These are phyloP conservation scores for Allium sativum DNA, from an alignment of 106 monocot genomes.

Conservation along the genomic window DNA sequence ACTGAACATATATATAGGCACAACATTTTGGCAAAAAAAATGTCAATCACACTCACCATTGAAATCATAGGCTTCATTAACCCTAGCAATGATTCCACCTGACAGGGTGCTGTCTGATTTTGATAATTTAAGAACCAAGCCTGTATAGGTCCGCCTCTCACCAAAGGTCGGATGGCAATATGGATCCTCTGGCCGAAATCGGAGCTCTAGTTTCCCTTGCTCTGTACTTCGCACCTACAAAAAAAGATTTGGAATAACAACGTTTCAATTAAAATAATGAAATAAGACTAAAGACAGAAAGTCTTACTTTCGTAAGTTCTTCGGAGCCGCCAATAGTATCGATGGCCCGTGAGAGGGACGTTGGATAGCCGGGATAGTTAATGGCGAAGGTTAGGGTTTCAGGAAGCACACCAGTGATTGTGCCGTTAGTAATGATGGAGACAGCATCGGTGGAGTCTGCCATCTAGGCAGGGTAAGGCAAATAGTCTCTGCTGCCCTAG, in stretches of 20 bases:
- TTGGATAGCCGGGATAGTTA: conserved; percentile 84
- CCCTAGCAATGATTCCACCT: conserved; percentile 53
- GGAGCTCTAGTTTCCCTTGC: conserved; percentile 35
- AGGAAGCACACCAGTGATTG: conserved; percentile 60
- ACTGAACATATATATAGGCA: too few species aligned
- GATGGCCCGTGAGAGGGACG: conserved; percentile 60
- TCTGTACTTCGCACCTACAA: conserved; percentile 31
- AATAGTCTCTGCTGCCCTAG: too few species aligned
- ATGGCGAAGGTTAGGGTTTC: conserved; percentile 45
- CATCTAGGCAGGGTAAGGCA: neutral
- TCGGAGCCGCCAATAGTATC: conserved; percentile 69
- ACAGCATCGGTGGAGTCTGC: conserved; percentile 1
- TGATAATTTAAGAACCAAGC: conserved; percentile 55
- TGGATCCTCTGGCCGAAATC: conserved; percentile 89
- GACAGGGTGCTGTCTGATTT: conserved; percentile 23
- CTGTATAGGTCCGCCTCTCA: conserved; percentile 22
- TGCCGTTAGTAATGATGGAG: conserved; percentile 39
- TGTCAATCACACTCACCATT: conserved; percentile 24
- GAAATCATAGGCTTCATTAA: conserved; percentile 52
- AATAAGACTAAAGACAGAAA: neutral
- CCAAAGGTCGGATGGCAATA: conserved; percentile 69
- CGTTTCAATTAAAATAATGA: neutral
- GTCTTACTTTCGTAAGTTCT: conserved; percentile 51
- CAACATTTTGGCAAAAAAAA: too few species aligned
- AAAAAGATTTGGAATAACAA: neutral